These are phyloP conservation scores for Dactylonectria estremocensis DNA, from an alignment of 2,329 filamentous ascomycete genomes.

Conservation along the genomic window DNA sequence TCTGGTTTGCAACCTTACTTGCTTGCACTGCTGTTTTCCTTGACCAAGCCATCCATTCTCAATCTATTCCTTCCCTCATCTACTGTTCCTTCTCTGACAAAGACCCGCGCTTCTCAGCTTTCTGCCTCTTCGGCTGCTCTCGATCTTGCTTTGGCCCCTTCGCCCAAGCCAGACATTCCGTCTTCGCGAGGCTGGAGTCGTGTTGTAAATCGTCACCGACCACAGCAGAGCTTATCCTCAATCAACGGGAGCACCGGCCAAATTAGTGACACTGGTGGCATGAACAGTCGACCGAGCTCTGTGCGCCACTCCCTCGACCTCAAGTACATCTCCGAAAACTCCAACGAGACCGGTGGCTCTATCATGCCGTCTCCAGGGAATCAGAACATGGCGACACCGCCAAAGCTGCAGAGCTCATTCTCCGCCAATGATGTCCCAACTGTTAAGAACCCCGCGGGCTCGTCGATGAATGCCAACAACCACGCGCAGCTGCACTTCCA, in stretches of 20 bases:
- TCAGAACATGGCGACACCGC: constrained; percentile 73
- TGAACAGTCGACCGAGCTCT: constrained; percentile 64
- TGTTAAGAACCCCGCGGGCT: constrained; percentile 77
- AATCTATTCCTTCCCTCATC: constrained; percentile 22
- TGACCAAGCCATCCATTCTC: constrained; percentile 23
- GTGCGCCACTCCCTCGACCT: constrained; percentile 73
- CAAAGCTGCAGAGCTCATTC: constrained; percentile 88
- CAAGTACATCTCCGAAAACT: constrained; percentile 65
- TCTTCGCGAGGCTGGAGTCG: constrained; percentile 70
- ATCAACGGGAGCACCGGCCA: constrained; percentile 61
- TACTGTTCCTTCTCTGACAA: constrained; percentile 53
- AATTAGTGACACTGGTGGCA: constrained; percentile 61
- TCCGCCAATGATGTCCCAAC: constrained; percentile 92
- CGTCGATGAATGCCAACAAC: constrained; percentile 66
- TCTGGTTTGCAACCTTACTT: not conserved
- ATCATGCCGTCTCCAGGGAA: constrained; percentile 64
- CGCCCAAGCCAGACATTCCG: constrained; percentile 71
- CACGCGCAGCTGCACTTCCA: constrained; percentile 77
- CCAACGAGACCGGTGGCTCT: constrained; percentile 55
- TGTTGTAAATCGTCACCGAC: constrained; percentile 77
- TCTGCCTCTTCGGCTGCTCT: constrained; percentile 86
- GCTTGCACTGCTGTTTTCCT: constrained; percentile 14
- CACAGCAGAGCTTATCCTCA: constrained; percentile 71
- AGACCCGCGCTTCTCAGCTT: constrained; percentile 68
- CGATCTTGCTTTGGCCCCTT: constrained; percentile 82